Conservation (phyloP, 2,329 filamentous ascomycete genomes). For the Hortaea werneckii region DNA sequence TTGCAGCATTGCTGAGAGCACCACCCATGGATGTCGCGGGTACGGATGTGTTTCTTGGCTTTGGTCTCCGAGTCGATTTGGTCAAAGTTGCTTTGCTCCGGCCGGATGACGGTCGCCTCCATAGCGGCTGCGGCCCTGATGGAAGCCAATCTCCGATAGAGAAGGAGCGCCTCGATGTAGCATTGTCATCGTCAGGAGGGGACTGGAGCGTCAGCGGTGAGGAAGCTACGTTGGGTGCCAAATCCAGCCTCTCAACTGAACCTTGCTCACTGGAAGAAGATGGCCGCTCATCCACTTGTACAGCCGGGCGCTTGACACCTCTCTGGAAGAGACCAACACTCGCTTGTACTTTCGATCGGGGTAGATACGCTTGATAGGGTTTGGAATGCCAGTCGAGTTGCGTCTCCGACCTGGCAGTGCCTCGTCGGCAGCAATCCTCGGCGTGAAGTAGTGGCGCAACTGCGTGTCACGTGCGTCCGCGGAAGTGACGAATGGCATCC, state of each 20-base stretch:
- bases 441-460: conserved; percentile 27
- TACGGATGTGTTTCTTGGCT: conserved; percentile 19
- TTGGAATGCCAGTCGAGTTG: conserved; percentile 26
- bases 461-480: conserved; percentile 13
- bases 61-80: conserved; percentile 18
- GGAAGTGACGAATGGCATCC: conserved; percentile 2
- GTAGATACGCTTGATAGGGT: conserved; percentile 27
- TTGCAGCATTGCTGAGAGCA: conserved; percentile 26
- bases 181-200: conserved; percentile 16
- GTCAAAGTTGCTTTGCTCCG: conserved; percentile 20
- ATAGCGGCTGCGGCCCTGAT: conserved; percentile 26
- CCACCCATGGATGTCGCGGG: conserved; percentile 29
- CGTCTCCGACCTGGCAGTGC: conserved; percentile 11
- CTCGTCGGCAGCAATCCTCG: conserved; percentile 16
- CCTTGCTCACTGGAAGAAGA: conserved; percentile 12
- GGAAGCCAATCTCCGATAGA: conserved; percentile 38
- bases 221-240: conserved; percentile 14
- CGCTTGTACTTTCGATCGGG: conserved; percentile 27
- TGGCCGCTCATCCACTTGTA: conserved; percentile 19
- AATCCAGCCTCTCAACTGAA: conserved; percentile 3
- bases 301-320: conserved; percentile 12
- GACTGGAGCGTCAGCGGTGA: conserved; percentile 15
- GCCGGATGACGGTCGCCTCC: conserved; percentile 28
- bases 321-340: conserved; percentile 21
- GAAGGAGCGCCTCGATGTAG: conserved; percentile 38